These are phyloP conservation scores for Periglandula ipomoeae DNA, from an alignment of 2,329 filamentous ascomycete genomes.

Conservation along the genomic window DNA sequence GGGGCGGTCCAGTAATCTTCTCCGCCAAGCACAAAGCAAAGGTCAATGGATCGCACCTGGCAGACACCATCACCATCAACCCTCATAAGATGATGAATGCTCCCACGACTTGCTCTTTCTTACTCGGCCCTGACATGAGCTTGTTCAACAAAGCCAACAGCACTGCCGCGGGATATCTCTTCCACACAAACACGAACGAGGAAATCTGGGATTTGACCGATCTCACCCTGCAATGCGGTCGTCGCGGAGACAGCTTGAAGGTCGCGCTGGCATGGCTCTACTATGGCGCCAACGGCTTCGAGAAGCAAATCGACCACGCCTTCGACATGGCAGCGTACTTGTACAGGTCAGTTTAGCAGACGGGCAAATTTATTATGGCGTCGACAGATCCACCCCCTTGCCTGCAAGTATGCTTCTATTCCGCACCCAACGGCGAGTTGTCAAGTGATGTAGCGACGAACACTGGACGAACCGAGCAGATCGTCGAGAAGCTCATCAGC, in stretches of 20 bases:
- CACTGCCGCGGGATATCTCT: constrained; percentile 76
- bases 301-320: constrained; percentile 58
- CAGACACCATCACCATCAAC: constrained; percentile 78
- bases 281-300: constrained; percentile 71
- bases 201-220: constrained; percentile 87
- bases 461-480: constrained; percentile 37
- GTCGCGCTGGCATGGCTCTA: constrained; percentile 84
- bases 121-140: constrained; percentile 67
- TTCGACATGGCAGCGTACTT: constrained; percentile 65
- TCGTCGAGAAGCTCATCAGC: constrained; percentile 37
- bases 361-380: constrained; percentile 59
- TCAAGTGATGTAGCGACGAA: constrained; percentile 33
- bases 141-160: constrained; percentile 80
- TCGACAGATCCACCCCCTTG: constrained; percentile 73
- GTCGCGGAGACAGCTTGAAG: constrained; percentile 78
- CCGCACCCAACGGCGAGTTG: constrained; percentile 48
- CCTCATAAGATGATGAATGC: constrained; percentile 97
- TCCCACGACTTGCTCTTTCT: constrained; percentile 82
- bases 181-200: constrained; percentile 48
- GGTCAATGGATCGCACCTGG: constrained; percentile 61
- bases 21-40: constrained; percentile 53
- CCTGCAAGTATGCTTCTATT: constrained; percentile 93
- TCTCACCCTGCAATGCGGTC: constrained; percentile 85
- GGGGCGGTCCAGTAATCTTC: constrained; percentile 82
- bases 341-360: constrained; percentile 45